Evolutionary conservation across 2,329 filamentous ascomycete species (phyloP).

Genomic region (Juglanconis oblonga): DNA sequence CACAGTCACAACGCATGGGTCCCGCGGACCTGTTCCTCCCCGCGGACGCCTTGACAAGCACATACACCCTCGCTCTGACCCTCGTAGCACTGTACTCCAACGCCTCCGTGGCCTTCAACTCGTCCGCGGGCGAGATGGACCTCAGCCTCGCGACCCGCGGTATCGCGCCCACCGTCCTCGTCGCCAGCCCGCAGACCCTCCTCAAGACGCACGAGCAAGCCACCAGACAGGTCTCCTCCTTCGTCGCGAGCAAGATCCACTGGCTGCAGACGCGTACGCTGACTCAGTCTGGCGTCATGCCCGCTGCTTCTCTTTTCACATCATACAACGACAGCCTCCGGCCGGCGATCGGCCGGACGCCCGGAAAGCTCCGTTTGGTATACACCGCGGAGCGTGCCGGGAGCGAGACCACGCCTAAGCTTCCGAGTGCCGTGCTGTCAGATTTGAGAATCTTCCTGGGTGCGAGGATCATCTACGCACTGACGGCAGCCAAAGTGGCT

Average conservation of each 20-base stretch:
- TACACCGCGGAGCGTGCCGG: constrained; percentile 74
- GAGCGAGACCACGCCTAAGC: constrained; percentile 52
- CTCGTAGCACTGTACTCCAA: constrained; percentile 82
- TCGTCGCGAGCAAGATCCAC: constrained; percentile 66
- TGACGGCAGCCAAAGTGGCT: constrained; percentile 79
- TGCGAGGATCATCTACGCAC: constrained; percentile 78
- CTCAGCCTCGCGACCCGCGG: constrained; percentile 70
- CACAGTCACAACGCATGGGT: constrained; percentile 69
- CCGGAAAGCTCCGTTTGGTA: constrained; percentile 76
- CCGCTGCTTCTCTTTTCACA: constrained; percentile 60
- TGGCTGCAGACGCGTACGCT: constrained; percentile 69
- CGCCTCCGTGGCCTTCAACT: constrained; percentile 82
- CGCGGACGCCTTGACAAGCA: constrained; percentile 74
- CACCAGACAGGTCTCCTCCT: constrained; percentile 56
- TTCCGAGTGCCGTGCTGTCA: constrained; percentile 69
- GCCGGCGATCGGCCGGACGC: constrained; percentile 57
- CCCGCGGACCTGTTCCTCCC: constrained; percentile 80
- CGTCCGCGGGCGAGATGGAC: constrained; percentile 74
- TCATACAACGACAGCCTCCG: constrained; percentile 57
- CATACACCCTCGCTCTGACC: constrained; percentile 76
- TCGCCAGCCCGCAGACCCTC: constrained; percentile 73
- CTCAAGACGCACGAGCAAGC: constrained; percentile 64
- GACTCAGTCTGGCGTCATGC: constrained; percentile 69
- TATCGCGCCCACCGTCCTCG: constrained; percentile 77
- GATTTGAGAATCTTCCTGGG: constrained; percentile 80